phyloP scores from a whole-genome alignment of 768 basidiomycete species.

The Pulveroboletus frians region DNA sequence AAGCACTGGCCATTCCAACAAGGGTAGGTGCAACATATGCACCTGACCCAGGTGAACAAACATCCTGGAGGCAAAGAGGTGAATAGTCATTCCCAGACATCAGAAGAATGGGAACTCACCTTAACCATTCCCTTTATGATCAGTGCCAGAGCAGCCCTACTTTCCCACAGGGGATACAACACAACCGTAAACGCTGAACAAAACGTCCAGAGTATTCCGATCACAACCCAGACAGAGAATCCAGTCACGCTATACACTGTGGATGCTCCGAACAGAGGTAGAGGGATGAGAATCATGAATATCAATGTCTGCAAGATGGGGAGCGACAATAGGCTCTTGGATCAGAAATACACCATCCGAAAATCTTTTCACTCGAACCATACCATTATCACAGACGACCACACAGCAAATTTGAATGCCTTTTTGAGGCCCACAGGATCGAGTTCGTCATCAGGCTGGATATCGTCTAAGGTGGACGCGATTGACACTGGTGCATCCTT shows the following conservation, averaged over 20 bases:
- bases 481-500: slow-evolving; percentile 29
- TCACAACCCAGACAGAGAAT: slow-evolving; percentile 72
- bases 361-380: slow-evolving; percentile 14
- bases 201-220: slow-evolving; percentile 85
- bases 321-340: not conserved
- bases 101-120: slow-evolving; percentile 32
- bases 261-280: slow-evolving; percentile 81
- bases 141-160: slow-evolving; percentile 54
- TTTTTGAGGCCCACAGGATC: slow-evolving; percentile 61
- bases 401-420: slow-evolving; percentile 78
- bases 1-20: not conserved
- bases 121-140: slow-evolving; percentile 61
- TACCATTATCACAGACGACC: slow-evolving; percentile 65
- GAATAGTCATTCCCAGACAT: not conserved
- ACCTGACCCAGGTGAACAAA: slow-evolving; percentile 38
- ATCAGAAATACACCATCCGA: not conserved
- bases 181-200: slow-evolving; percentile 70
- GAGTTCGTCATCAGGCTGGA: slow-evolving; percentile 50
- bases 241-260: slow-evolving; percentile 63
- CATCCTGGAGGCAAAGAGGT: slow-evolving; percentile 31
- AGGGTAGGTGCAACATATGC: slow-evolving; percentile 27
- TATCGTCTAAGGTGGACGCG: slow-evolving; percentile 34
- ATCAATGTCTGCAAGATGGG: slow-evolving; percentile 43
- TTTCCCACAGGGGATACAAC: slow-evolving; percentile 84
- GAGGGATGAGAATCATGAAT: slow-evolving; percentile 69